Percentiles rank a stretch among this genome's conserved stretches.
Conservation (phyloP, 169 alveolate species). For the Eimeria praecox region DNA sequence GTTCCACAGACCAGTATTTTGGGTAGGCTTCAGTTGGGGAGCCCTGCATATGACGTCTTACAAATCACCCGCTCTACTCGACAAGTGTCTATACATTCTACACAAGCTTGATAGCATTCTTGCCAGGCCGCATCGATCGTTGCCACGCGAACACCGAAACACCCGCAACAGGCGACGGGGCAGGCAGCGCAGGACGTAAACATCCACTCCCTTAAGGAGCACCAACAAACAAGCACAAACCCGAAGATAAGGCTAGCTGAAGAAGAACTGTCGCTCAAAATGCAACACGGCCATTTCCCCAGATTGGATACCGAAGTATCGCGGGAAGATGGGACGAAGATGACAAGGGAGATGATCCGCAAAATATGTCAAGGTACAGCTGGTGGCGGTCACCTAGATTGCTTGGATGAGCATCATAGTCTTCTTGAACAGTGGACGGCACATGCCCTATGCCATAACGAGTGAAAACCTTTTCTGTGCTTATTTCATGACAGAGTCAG, state of each 20-base stretch:
- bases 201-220: background rate
- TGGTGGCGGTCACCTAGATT: background rate
- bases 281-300: background rate
- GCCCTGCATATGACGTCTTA: no score
- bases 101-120: background rate
- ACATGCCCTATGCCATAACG: background rate
- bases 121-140: background rate
- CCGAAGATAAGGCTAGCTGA: background rate
- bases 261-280: background rate
- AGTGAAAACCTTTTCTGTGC: background rate
- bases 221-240: background rate
- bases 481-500: slow-evolving; percentile 81
- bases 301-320: background rate
- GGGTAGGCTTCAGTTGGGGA: background rate
- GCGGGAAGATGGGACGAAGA: background rate
- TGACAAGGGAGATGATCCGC: slow-evolving; percentile 53
- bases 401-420: background rate
- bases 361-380: slow-evolving; percentile 52
- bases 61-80: background rate
- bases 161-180: background rate
- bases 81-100: background rate
- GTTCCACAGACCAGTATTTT: background rate
- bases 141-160: background rate
- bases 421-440: background rate
- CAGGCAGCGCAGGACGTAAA: background rate